A percentile compares a stretch with the other conserved stretches of the same genome.
Conservation (phyloP, 192 early-diverging fungal species). For the Pilaira anomala region DNA sequence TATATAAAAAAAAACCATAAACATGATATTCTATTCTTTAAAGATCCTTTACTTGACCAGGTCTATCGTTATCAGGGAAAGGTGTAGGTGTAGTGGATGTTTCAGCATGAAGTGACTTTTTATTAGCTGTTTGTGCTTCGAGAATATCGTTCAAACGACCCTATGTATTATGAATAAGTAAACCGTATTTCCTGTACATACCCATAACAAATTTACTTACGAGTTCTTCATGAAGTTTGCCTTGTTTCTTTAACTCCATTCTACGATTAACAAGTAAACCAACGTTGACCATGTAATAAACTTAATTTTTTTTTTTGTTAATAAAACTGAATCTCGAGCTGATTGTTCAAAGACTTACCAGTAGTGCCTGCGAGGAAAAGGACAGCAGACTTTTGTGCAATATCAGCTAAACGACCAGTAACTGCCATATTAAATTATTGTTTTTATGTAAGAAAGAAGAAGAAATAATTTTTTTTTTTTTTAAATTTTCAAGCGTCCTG, state of each 20-base stretch:
- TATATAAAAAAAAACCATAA: too few species aligned
- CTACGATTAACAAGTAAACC: conserved; percentile 33
- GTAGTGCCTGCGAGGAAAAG: conserved; percentile 35
- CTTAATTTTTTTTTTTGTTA: conserved; percentile 12
- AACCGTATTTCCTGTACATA: too few species aligned
- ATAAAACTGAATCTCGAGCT: neutral
- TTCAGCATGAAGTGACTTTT: conserved; percentile 19
- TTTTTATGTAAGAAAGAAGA: too few species aligned
- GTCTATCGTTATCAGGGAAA: conserved; percentile 16
- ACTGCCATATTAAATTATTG: conserved; percentile 14
- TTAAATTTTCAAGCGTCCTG: conserved; percentile 15
- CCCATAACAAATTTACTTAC: conserved; percentile 31
- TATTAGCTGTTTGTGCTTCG: conserved; percentile 6
- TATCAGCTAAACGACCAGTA: conserved; percentile 26
- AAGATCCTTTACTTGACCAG: conserved; percentile 10
- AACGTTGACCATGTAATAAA: conserved; percentile 37
- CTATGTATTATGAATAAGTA: neutral
- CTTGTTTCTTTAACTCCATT: conserved; percentile 37
- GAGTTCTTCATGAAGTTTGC: conserved; percentile 38
- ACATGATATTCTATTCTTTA: neutral
- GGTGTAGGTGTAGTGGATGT: conserved; percentile 32
- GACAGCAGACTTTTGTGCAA: conserved; percentile 38
- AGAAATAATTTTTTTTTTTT: too few species aligned
- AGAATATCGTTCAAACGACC: conserved; percentile 8
- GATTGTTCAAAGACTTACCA: conserved; percentile 1